These are phyloP conservation scores for Bacterosira constricta DNA, from an alignment of 108 stramenopile genomes.

Conservation along the genomic window DNA sequence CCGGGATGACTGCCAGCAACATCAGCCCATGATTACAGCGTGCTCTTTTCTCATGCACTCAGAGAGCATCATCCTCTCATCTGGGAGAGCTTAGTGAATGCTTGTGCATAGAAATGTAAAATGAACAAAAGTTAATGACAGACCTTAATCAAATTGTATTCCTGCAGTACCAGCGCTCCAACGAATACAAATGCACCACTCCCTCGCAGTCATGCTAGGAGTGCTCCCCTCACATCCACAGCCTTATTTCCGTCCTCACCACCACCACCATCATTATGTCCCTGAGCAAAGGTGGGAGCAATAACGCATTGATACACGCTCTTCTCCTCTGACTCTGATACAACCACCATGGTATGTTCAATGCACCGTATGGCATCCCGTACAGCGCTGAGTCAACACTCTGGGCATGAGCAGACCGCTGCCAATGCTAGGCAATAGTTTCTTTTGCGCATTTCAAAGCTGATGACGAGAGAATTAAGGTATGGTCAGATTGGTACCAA, in stretches of 20 bases:
- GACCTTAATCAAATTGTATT: too few relatives aligned
- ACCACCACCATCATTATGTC: neutral
- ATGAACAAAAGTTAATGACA: too few relatives aligned
- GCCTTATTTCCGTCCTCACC: conserved; percentile 50
- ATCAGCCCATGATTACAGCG: too few relatives aligned
- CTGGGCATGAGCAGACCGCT: conserved; percentile 7
- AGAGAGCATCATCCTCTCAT: too few relatives aligned
- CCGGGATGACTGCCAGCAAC: too few relatives aligned
- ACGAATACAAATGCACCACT: too few relatives aligned
- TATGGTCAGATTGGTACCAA: too few relatives aligned
- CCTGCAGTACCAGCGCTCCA: too few relatives aligned
- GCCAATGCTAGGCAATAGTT: conserved; percentile 12
- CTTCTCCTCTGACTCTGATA: conserved; percentile 78
- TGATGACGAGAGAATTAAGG: too few relatives aligned
- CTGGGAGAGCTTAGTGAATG: too few relatives aligned
- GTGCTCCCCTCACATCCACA: conserved; percentile 42
- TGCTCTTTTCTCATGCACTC: too few relatives aligned
- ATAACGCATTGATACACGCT: conserved; percentile 81
- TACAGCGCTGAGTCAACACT: conserved; percentile 76
- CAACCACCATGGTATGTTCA: conserved; percentile 87
- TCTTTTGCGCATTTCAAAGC: conserved; percentile 69
- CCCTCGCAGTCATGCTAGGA: conserved; percentile 9
- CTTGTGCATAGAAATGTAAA: too few relatives aligned
- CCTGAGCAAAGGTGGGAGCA: conserved; percentile 43
- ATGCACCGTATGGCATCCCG: conserved; percentile 86